Percentiles rank a stretch among this genome's conserved stretches.
Conservation (phyloP, 768 basidiomycete species). For the Calocera viscosa region DNA sequence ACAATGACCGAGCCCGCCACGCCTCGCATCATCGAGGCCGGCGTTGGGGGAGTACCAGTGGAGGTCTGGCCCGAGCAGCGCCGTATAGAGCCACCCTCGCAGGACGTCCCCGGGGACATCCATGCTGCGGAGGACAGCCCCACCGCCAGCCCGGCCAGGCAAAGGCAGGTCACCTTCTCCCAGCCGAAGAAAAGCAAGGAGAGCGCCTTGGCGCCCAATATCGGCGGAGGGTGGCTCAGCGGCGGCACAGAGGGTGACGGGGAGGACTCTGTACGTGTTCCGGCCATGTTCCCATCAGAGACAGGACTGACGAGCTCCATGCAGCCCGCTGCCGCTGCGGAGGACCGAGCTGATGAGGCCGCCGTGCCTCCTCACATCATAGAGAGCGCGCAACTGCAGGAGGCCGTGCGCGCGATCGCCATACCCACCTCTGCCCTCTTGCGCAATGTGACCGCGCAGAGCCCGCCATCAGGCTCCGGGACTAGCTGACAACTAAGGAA, state of each 20-base stretch:
- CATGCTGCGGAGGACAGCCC: neutral
- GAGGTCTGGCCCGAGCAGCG: neutral
- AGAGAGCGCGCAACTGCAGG: too few relatives aligned
- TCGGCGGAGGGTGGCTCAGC: neutral
- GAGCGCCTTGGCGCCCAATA: neutral
- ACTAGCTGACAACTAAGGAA: too few relatives aligned
- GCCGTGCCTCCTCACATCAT: too few relatives aligned
- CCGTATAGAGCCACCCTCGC: neutral
- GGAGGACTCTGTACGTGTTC: neutral
- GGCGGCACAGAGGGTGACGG: neutral
- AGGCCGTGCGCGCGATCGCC: too few relatives aligned
- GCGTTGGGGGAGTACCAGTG: neutral
- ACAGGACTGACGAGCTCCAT: too few relatives aligned
- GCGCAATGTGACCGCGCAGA: too few relatives aligned
- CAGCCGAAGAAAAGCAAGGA: neutral
- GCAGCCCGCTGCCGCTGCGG: too few relatives aligned
- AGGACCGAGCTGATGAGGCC: too few relatives aligned
- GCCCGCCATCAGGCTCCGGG: too few relatives aligned
- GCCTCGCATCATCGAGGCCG: neutral
- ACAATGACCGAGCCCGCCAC: neutral
- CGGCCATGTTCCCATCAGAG: too few relatives aligned
- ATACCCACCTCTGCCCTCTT: too few relatives aligned
- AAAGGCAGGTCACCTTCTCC: conserved; percentile 1
- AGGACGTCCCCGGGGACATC: neutral
- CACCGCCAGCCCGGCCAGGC: neutral